Evolutionary conservation across 305 asterid species (phyloP).

Genomic region (Nicotiana rustica): DNA sequence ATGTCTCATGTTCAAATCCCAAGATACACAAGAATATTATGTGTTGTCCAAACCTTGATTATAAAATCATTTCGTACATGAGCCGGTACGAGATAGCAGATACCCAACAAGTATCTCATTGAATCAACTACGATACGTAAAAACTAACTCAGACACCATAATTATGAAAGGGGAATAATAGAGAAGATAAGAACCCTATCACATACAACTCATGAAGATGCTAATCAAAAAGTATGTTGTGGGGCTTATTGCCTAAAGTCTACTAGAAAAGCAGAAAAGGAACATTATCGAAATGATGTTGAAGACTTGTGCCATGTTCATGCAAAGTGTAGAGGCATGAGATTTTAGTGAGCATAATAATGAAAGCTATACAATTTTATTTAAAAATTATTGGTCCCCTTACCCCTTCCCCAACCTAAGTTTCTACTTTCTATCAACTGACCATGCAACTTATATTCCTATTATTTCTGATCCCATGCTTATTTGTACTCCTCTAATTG

Average conservation of each 20-base stretch:
- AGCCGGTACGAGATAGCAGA: accelerated
- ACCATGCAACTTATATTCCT: background rate
- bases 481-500: background rate
- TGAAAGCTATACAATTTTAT: background rate
- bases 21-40: no score
- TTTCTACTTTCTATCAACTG: background rate
- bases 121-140: no score
- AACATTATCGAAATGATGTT: conserved; percentile 38
- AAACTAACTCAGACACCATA: no score
- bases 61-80: no score
- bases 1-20: no score
- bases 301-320: conserved; percentile 45
- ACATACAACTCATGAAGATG: conserved; percentile 41
- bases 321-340: background rate
- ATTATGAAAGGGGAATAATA: no score
- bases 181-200: background rate
- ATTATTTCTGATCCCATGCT: no score
- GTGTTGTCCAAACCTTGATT: no score
- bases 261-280: conserved; percentile 1
- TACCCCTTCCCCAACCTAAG: no score
- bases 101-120: no score
- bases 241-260: conserved; percentile 34
- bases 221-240: conserved; percentile 29
- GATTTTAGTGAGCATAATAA: conserved; percentile 16
- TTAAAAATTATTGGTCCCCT: background rate